Evolutionary conservation across 2,329 filamentous ascomycete genomes (phyloP).

Genomic region (Cladosporium sphaerospermum): DNA sequence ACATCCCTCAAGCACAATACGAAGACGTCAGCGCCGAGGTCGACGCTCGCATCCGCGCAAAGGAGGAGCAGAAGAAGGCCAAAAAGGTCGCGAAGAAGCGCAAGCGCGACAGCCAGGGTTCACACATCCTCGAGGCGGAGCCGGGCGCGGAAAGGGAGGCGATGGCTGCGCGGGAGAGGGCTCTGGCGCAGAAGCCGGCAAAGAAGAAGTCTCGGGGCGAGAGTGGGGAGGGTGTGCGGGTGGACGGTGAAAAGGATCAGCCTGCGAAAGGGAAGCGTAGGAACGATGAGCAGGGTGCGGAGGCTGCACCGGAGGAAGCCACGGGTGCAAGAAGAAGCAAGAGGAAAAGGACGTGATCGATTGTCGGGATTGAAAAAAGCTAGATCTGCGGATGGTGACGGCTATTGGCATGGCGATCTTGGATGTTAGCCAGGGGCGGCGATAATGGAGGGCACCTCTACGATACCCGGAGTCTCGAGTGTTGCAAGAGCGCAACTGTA

Average conservation of each 20-base stretch:
- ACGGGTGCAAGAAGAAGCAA: background rate
- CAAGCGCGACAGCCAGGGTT: constrained; percentile 29
- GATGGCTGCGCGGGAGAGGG: background rate
- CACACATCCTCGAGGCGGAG: constrained; percentile 15
- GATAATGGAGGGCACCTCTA: too few species aligned
- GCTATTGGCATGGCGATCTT: too few species aligned
- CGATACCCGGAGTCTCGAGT: too few species aligned
- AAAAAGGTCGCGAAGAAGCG: constrained; percentile 28
- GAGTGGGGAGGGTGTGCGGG: constrained; percentile 5
- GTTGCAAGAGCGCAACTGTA: too few species aligned
- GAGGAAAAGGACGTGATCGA: background rate
- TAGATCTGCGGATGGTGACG: too few species aligned
- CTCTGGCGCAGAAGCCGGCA: constrained; percentile 10
- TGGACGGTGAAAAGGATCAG: background rate
- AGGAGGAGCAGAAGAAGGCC: constrained; percentile 21
- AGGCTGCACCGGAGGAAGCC: background rate
- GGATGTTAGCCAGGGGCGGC: too few species aligned
- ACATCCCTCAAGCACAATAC: constrained; percentile 18
- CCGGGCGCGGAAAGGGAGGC: constrained; percentile 22
- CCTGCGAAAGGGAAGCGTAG: constrained; percentile 4
- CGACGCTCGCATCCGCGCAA: constrained; percentile 26
- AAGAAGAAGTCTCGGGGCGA: constrained; percentile 15
- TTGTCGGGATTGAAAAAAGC: too few species aligned
- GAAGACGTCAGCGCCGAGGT: constrained; percentile 29
- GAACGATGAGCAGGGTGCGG: background rate